Base-by-base conservation (phyloP, 352 stramenopile species). In the Globisporangium alternatum region DNA sequence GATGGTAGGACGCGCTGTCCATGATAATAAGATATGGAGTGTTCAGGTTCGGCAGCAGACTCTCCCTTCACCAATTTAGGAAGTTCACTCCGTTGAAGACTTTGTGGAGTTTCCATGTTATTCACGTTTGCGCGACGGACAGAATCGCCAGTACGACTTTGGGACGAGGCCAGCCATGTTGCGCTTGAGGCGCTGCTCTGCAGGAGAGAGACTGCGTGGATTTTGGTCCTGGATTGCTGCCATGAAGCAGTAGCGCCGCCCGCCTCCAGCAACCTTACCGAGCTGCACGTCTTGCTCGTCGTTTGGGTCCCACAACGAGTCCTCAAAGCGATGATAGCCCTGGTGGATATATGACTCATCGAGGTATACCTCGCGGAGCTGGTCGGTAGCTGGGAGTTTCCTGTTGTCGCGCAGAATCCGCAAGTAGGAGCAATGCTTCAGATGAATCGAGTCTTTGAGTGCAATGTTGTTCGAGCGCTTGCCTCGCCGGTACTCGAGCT, bases 321-420 rank as follows among this genome's bases (percentile, higher is more conserved):
- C 49, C 25, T 35, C 49, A 12, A 56, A 41, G 1, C 49, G 49
- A 56, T 56, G 22, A 25, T 56, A 56, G 22, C n/a, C 28, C 7
- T 56, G 48, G 15, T 56, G 49, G 19, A 56, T 56, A 25, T 56
- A 56, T 3, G 49, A 56, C 15, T 56, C 28, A 6, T 56, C 49
- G 8, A 33, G 49, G 28, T 56, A 56, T 0, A 56, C 28, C 49
- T 56, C 49, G 6, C 22, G 25, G 48, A 55, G 48, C 10, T 17
- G 48, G 21, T 55, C 22, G 48, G 3, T 13, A 6, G 17, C 48
- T 0, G 19, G 0, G 2, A 55, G 22, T 9, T 9, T 8, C 5
- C 48, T 25, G 22, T 55, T 55, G 21, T 17, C 21, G 5, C 3
- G 19, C 19, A 55, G 25, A 2, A 13, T 6, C 3, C 48, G 48